Percentiles rank a stretch among this genome's conserved stretches.
These are phyloP conservation scores for Macrophomina tecta DNA, from an alignment of 2,329 filamentous ascomycete species.

Conservation along the genomic window DNA sequence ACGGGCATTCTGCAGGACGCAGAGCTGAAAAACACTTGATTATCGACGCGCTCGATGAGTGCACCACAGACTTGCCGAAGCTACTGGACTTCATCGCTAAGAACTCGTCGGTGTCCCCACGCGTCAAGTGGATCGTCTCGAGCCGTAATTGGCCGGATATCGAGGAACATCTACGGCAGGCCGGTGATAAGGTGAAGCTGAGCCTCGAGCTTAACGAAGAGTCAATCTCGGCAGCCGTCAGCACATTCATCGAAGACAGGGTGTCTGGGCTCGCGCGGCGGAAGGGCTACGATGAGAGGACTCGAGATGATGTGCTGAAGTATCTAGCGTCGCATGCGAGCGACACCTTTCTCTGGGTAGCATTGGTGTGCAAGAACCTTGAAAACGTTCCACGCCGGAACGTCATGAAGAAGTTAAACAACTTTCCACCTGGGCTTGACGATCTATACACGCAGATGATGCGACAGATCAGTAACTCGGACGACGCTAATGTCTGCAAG, in stretches of 20 bases:
- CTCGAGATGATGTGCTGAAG: conserved; percentile 23
- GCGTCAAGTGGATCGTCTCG: neutral
- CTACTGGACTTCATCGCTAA: neutral
- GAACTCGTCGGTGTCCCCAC: neutral
- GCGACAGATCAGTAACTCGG: conserved; percentile 20
- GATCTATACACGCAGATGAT: conserved; percentile 50
- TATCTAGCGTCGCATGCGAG: conserved; percentile 43
- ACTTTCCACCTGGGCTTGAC: conserved; percentile 45
- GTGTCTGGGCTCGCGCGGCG: no score
- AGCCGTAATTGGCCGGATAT: conserved; percentile 35
- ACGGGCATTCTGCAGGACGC: no score
- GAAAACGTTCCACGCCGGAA: no score
- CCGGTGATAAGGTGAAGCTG: conserved; percentile 34
- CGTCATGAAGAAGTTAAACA: no score
- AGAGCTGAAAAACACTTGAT: neutral
- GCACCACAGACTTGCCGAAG: neutral
- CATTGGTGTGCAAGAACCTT: conserved; percentile 51
- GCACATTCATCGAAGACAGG: no score
- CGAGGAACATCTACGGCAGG: conserved; percentile 37
- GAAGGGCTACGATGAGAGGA: no score
- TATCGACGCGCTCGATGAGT: neutral
- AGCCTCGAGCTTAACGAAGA: conserved; percentile 45
- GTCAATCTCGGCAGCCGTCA: conserved; percentile 42
- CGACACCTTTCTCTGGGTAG: conserved; percentile 54
- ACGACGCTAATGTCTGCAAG: neutral